phyloP scores from a whole-genome alignment of 31 red algal species.

The Endocladia muricata region DNA sequence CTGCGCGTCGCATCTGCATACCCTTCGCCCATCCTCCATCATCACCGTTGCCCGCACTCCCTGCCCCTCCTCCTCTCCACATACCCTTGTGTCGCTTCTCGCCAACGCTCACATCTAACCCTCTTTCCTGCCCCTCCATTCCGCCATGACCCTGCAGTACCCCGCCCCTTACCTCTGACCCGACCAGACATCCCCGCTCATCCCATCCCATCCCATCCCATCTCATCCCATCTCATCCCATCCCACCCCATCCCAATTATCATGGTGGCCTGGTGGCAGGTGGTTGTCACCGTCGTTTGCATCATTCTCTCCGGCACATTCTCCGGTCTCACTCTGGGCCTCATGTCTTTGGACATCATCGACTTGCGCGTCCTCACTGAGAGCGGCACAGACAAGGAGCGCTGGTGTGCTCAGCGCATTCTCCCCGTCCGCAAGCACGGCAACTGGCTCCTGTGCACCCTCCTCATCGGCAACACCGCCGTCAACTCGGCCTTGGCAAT shows the following conservation, averaged over 20 bases:
- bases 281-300: conserved; percentile 74
- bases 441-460: conserved; percentile 90
- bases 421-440: conserved; percentile 88
- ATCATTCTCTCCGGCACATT: conserved; percentile 84
- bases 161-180: not conserved
- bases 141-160: not conserved
- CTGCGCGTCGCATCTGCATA: not conserved
- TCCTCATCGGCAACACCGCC: conserved; percentile 98
- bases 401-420: conserved; percentile 72
- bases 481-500: conserved; percentile 91
- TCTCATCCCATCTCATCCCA: not conserved
- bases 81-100: not conserved
- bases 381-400: conserved; percentile 73
- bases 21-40: not conserved
- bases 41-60: too few species aligned
- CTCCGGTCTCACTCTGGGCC: conserved; percentile 95
- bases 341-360: conserved; percentile 92
- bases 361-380: conserved; percentile 84
- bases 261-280: conserved; percentile 75
- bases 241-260: not conserved
- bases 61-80: conserved; percentile 7
- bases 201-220: not conserved
- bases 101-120: not conserved
- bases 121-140: not conserved
- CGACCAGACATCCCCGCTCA: not conserved